These are phyloP conservation scores for Phragmites australis DNA, from an alignment of 176 grass and related monocot species.

Conservation along the genomic window DNA sequence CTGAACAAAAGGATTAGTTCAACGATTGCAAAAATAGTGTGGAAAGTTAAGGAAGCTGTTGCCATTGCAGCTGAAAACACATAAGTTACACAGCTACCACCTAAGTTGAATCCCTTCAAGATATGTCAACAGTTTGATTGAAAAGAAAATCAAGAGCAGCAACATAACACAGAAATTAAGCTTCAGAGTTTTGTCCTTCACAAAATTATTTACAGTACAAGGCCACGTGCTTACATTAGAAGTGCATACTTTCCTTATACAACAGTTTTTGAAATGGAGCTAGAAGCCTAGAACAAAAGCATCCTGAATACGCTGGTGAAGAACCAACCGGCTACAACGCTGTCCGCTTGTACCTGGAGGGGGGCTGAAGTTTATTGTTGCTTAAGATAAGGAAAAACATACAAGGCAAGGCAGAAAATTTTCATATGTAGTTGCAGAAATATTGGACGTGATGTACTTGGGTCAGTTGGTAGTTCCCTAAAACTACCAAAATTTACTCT, in stretches of 20 bases:
- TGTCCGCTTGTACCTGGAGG: conserved; percentile 17
- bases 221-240: not conserved
- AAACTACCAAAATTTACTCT: not conserved
- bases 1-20: not conserved
- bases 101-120: not conserved
- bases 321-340: conserved; percentile 1
- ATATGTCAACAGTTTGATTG: not conserved
- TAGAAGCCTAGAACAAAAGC: not conserved
- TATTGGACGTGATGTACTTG: not conserved
- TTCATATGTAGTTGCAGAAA: not conserved
- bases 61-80: not conserved
- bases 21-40: not conserved
- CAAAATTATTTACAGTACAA: conserved; percentile 41
- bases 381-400: not conserved
- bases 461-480: conserved; percentile 7
- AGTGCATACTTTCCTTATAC: conserved; percentile 1
- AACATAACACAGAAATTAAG: not conserved
- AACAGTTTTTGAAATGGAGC: conserved; percentile 16
- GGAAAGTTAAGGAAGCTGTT: not conserved
- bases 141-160: not conserved
- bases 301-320: not conserved
- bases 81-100: not conserved
- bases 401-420: not conserved
- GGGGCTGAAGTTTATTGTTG: conserved; percentile 15
- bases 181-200: not conserved